Conservation (phyloP, 2,329 filamentous ascomycete genomes). For the Penicillium palitans region DNA sequence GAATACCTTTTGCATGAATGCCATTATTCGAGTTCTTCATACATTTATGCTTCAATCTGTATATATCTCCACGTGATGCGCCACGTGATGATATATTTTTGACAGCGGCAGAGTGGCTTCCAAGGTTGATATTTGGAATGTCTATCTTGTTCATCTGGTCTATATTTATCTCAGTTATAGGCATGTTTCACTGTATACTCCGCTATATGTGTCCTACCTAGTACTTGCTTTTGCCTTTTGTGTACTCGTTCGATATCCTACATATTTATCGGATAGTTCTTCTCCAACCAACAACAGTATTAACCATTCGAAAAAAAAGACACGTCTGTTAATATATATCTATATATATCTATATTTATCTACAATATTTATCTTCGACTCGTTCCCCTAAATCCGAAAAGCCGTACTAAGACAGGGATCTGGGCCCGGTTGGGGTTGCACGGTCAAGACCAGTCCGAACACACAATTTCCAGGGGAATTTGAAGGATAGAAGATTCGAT, state of each 20-base stretch:
- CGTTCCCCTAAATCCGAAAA: background rate
- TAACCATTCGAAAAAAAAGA: background rate
- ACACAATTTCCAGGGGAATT: constrained; percentile 15
- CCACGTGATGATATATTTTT: constrained; percentile 7
- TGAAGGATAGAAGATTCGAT: background rate
- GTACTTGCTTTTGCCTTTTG: background rate
- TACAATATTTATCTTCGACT: background rate
- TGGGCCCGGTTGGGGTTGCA: constrained; percentile 14
- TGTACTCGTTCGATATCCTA: background rate
- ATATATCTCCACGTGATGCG: constrained; percentile 2
- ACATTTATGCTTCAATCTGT: background rate
- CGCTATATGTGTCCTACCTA: background rate
- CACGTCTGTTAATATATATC: too few relatives aligned
- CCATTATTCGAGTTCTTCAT: background rate
- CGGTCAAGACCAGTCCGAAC: constrained; percentile 14
- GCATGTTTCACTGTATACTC: background rate
- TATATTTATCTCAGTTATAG: background rate
- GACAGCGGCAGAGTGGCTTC: background rate
- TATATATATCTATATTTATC: background rate
- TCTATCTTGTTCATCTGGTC: background rate
- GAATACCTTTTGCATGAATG: constrained; percentile 2
- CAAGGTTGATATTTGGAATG: background rate
- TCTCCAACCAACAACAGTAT: background rate
- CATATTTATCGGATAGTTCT: background rate
- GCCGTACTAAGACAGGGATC: constrained; percentile 10